Percentiles rank a stretch among this genome's conserved stretches.
These are phyloP conservation scores for Funneliformis caledonium DNA, from an alignment of 371 early-diverging fungal species.

Conservation along the genomic window DNA sequence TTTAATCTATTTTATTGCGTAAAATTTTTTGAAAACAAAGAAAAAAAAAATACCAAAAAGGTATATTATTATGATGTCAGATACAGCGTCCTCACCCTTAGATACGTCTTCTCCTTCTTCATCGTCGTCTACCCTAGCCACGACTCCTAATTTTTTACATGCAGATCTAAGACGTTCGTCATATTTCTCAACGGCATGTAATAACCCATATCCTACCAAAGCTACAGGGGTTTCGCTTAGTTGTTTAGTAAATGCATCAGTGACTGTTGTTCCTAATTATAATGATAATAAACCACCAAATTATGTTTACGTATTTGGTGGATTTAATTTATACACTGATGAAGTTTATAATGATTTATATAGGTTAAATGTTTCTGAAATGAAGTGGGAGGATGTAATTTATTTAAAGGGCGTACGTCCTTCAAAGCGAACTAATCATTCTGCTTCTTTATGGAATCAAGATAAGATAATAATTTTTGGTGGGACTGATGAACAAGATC, in stretches of 20 bases:
- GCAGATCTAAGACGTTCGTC: conserved; percentile 16
- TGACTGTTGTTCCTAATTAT: conserved; percentile 28
- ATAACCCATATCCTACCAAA: conserved; percentile 30
- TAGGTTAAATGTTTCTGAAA: conserved; percentile 52
- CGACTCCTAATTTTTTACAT: conserved; percentile 6
- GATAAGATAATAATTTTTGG: conserved; percentile 75
- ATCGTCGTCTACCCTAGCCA: conserved; percentile 32
- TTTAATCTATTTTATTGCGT: neutral
- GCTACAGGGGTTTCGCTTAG: conserved; percentile 31
- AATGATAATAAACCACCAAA: conserved; percentile 14
- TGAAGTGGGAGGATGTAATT: conserved; percentile 61
- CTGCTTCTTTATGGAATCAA: conserved; percentile 64
- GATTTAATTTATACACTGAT: conserved; percentile 72
- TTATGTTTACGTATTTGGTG: conserved; percentile 65
- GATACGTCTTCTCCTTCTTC: conserved; percentile 28
- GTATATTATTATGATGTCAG: conserved; percentile 25
- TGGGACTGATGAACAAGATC: conserved; percentile 68
- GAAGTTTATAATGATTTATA: conserved; percentile 72
- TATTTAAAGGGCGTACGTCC: conserved; percentile 67
- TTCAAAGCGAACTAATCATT: conserved; percentile 70
- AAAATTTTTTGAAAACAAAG: neutral
- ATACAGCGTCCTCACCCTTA: conserved; percentile 14
- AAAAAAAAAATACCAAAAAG: neutral
- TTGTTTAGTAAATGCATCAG: conserved; percentile 39
- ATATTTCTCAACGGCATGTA: neutral